These are phyloP conservation scores for Mucor circinelloides DNA, from an alignment of 371 early-diverging fungal genomes.

Conservation along the genomic window DNA sequence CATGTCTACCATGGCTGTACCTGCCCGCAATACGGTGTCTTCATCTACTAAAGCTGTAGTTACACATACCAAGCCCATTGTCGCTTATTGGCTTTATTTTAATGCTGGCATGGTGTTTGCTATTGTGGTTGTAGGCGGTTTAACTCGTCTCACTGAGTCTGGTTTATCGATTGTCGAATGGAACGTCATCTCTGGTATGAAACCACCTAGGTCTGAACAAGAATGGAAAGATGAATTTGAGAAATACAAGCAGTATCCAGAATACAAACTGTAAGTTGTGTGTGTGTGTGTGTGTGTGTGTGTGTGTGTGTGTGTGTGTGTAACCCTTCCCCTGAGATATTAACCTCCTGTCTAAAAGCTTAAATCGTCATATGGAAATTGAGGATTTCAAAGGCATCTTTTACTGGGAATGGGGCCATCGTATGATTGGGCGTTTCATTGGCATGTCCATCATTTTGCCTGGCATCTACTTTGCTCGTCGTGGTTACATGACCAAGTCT, in stretches of 20 bases:
- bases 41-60: not conserved
- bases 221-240: slow-evolving; percentile 95
- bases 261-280: slow-evolving; percentile 81
- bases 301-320: not conserved
- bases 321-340: not conserved
- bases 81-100: slow-evolving; percentile 92
- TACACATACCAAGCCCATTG: slow-evolving; percentile 55
- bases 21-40: not conserved
- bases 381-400: slow-evolving; percentile 95
- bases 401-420: slow-evolving; percentile 96
- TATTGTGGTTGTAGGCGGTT: slow-evolving; percentile 93
- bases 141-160: slow-evolving; percentile 94
- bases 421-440: slow-evolving; percentile 91
- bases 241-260: slow-evolving; percentile 97
- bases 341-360: slow-evolving; percentile 38
- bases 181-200: slow-evolving; percentile 92
- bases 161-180: slow-evolving; percentile 97
- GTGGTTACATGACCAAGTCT: slow-evolving; percentile 74
- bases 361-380: slow-evolving; percentile 87
- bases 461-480: slow-evolving; percentile 80
- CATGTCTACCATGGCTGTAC: not conserved
- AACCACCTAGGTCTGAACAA: slow-evolving; percentile 80
- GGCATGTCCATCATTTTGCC: slow-evolving; percentile 87
- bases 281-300: not conserved
- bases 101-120: slow-evolving; percentile 88